Base-by-base conservation (phyloP, 441 rosid genomes). In the Syzygium syzygioides region DNA sequence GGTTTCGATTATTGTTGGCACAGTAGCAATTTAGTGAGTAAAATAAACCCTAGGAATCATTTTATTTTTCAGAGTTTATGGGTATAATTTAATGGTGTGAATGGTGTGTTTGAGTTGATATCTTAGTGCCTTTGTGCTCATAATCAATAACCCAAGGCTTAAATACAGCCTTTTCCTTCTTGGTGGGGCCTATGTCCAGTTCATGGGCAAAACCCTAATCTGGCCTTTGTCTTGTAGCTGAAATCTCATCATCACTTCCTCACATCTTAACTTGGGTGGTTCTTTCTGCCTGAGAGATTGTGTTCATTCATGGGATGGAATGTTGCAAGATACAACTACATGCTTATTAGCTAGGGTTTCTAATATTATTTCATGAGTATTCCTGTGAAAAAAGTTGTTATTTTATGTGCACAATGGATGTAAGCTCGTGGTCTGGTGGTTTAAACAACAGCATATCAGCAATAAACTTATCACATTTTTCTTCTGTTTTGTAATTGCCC, bases 181-280 rank as follows among this genome's bases (percentile, higher is more conserved):
- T 87, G 85, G 34, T 45, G 53, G 55, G 14, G 28, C 86, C 80
- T 89, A 52, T 84, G 18, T 64, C 55, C 88, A 28, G 76, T 60
- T 92, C 89, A 79, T 88, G 86, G 89, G 88, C 85, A 41, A 93
- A 94, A 94, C 97, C 96, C 99, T 96, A 95, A 92, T 90, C 87
- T 88, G 86, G 91, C 88, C 53, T 90, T 90, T 85, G 87, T 87
- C 84, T 88, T 80, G 50, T 37, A 85, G 64, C 30, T 76, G 84
- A 90, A 86, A 50, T 90, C 90, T 91, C 87, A 55, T 91, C 84
- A 87, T 89, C 66, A 83, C 84, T 41, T 88, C 76, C 86, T 89
- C 93, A 76, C 84, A 56, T 91, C 89, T 89, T 86, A 60, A 66
- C 76, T 90, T 90, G 62, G 45, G 59, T 4, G 57, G 59, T 87